A percentile compares a stretch with the other conserved stretches of the same genome.
These are phyloP conservation scores for Blastocystis hominis DNA, from an alignment of 352 stramenopile species.

Conservation along the genomic window DNA sequence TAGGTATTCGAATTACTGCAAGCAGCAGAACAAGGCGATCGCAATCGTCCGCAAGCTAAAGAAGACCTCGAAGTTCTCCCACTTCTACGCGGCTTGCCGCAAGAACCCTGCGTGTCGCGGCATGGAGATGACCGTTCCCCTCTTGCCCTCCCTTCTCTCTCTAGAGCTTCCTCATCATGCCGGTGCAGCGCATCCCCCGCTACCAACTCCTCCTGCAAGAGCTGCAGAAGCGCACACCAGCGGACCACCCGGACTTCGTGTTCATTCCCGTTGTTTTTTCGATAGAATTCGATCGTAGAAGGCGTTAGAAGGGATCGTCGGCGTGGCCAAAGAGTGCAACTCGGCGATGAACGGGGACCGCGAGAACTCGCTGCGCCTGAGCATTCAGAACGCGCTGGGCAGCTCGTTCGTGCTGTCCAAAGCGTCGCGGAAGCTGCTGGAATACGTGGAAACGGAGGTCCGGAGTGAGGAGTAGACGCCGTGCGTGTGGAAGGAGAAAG, in stretches of 20 bases:
- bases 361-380: conserved; percentile 36
- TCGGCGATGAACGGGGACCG: conserved; percentile 31
- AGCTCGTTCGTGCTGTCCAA: conserved; percentile 26
- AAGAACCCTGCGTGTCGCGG: conserved; percentile 52
- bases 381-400: conserved; percentile 47
- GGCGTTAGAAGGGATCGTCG: conserved; percentile 4
- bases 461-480: neutral
- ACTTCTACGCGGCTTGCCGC: neutral
- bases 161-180: conserved; percentile 72
- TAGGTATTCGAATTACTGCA: conserved; percentile 53
- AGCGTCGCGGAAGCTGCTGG: conserved; percentile 21
- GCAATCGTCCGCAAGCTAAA: conserved; percentile 16
- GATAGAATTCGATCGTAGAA: neutral
- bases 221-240: conserved; percentile 68
- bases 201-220: conserved; percentile 76
- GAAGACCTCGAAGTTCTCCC: conserved; percentile 40
- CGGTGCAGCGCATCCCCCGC: conserved; percentile 77
- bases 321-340: conserved; percentile 37
- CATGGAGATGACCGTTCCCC: conserved; percentile 50
- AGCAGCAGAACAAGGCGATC: conserved; percentile 17
- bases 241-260: conserved; percentile 67
- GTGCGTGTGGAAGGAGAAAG: neutral
- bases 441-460: neutral
- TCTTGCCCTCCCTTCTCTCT: neutral
- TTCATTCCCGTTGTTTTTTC: neutral